These are phyloP conservation scores for Arbutus unedo DNA, from an alignment of 148 eudicot genomes.

Conservation along the genomic window DNA sequence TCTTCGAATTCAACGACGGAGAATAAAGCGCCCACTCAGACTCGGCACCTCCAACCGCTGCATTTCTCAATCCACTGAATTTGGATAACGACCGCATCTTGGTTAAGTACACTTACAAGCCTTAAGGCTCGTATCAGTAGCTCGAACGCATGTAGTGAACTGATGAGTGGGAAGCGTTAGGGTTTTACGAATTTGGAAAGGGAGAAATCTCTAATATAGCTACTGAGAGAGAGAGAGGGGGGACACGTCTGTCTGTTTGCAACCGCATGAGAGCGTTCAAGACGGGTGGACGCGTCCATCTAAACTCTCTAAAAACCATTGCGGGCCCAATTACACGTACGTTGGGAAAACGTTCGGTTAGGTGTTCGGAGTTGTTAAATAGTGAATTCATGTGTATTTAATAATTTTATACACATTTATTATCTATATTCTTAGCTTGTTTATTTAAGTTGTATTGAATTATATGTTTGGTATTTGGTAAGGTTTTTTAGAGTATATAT, in stretches of 20 bases:
- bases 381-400: too few species aligned
- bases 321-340: too few species aligned
- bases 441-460: too few species aligned
- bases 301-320: neutral
- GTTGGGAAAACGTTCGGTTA: too few species aligned
- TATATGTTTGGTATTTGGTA: too few species aligned
- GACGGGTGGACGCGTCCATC: neutral
- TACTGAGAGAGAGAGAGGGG: slow-evolving; percentile 18
- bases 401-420: too few species aligned
- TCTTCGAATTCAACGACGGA: slow-evolving; percentile 9
- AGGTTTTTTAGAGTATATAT: too few species aligned
- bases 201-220: slow-evolving; percentile 9
- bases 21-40: slow-evolving; percentile 15
- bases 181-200: neutral
- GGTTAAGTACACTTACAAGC: neutral
- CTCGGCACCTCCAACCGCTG: slow-evolving; percentile 9
- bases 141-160: neutral
- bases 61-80: slow-evolving; percentile 24
- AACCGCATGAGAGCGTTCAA: slow-evolving; percentile 31
- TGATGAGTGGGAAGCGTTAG: neutral
- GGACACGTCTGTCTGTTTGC: slow-evolving; percentile 33
- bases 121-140: neutral
- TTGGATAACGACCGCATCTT: slow-evolving; percentile 54
- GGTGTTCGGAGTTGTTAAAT: too few species aligned
- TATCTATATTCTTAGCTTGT: too few species aligned